Base-by-base conservation (phyloP, 2,329 filamentous ascomycete species). In the Trichoderma hamatum region DNA sequence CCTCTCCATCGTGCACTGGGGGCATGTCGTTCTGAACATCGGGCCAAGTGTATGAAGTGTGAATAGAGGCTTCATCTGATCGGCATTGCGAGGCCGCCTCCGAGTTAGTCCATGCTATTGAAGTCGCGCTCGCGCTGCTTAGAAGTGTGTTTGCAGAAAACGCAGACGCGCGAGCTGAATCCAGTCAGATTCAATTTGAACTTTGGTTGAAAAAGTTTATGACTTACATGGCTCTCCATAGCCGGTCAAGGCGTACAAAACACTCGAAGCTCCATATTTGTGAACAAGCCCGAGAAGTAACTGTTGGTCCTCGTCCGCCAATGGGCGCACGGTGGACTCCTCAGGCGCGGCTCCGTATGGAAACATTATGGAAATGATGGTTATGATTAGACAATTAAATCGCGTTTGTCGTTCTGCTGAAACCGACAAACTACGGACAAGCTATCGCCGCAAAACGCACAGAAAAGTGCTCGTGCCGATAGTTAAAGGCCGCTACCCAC, bases 101-200 rank as follows among this genome's bases (percentile, higher is more conserved):
- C 9, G 81, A 82, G 63, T 76, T 79, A 67, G 80, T 81, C 79
- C 80, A 83, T 21, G 78, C 78, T 64, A 82, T 73, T 7, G 81
- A 82, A 6, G 81, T 80, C 7, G 78, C 80, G 71, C 78, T 81
- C 24, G 78, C 75, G 70, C 76, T 80, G 75, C 80, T 82, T 69
- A 81, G 76, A 24, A 82, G 73, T 14, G 80, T 82, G 24, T 75
- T 78, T 59, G 79, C 77, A n/a, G 80, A 82, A 26, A 81, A 75
- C 14, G 78, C 79, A 4, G 81, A 82, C 62, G 78, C 76, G 51
- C 79, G 80, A 9, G 80, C 80, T 82, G 67, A 36, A 51, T 55
- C 19, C 24, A 32, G 55, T 68, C 65, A 70, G 69, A 51, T 51
- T 32, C 43, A 54, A 56, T 10, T 28, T 30, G 24, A 56, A 36